A percentile compares a stretch with the other conserved stretches of the same genome.
Evolutionary conservation across 345 rosid genomes (phyloP).

Genomic region (Melaleuca alternifolia): DNA sequence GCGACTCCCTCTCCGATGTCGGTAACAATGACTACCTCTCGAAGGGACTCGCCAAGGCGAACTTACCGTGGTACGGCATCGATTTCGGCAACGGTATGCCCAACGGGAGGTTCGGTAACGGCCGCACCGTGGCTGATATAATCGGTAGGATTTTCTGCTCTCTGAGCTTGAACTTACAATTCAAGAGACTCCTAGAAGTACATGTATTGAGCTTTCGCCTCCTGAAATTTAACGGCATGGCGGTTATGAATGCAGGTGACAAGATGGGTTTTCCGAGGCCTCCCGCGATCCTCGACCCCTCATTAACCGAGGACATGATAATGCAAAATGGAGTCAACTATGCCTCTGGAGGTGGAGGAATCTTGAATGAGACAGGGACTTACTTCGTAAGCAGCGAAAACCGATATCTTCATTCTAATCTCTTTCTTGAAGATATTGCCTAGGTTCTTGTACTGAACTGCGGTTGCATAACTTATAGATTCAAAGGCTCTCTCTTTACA

Average conservation of each 20-base stretch:
- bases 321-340: constrained; percentile 75
- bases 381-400: constrained; percentile 51
- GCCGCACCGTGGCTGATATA: constrained; percentile 91
- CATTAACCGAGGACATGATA: constrained; percentile 58
- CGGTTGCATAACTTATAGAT: constrained; percentile 29
- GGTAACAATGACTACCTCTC: constrained; percentile 69
- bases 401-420: background rate
- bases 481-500: constrained; percentile 60
- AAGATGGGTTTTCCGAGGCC: constrained; percentile 73
- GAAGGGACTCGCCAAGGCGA: constrained; percentile 69
- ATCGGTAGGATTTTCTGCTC: constrained; percentile 32
- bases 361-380: constrained; percentile 78
- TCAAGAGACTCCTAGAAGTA: background rate
- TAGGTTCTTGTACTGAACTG: background rate
- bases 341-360: constrained; percentile 97
- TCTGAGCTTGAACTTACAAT: background rate
- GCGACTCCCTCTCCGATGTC: constrained; percentile 89
- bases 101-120: constrained; percentile 90
- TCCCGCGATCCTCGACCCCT: constrained; percentile 72
- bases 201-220: background rate
- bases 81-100: constrained; percentile 91
- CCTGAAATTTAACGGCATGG: background rate
- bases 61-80: constrained; percentile 76
- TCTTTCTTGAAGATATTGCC: background rate
- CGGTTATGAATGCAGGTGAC: constrained; percentile 41